phyloP scores from a whole-genome alignment of 208 protist genomes.

The Giardia duodenalis region DNA sequence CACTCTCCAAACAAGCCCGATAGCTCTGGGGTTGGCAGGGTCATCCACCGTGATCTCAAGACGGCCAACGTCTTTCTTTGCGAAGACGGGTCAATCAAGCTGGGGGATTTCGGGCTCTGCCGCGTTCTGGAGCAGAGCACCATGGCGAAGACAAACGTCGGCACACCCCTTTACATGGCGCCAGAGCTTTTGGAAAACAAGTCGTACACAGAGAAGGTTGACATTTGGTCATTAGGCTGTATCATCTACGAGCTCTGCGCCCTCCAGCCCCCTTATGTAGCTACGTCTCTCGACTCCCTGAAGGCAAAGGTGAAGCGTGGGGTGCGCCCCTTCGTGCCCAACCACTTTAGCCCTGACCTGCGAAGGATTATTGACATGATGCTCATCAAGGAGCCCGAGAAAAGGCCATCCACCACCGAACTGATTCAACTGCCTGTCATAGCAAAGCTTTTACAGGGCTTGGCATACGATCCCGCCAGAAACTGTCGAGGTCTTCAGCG shows the following conservation, averaged over 20 bases:
- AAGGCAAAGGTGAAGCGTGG: conserved; percentile 69
- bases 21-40: background rate
- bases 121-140: background rate
- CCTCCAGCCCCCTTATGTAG: conserved; percentile 17
- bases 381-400: conserved; percentile 43
- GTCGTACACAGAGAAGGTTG: conserved; percentile 66
- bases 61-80: conserved; percentile 45
- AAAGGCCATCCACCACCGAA: conserved; percentile 47
- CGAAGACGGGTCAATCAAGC: conserved; percentile 30
- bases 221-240: conserved; percentile 74
- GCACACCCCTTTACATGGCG: conserved; percentile 60
- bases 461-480: background rate
- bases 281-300: conserved; percentile 67
- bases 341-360: conserved; percentile 55
- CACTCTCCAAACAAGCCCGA: conserved; percentile 16
- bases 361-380: conserved; percentile 39
- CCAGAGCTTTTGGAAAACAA: conserved; percentile 72
- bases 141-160: conserved; percentile 30
- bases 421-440: conserved; percentile 46
- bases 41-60: conserved; percentile 47
- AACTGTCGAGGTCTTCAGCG: background rate
- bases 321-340: conserved; percentile 57
- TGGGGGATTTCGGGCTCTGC: conserved; percentile 49
- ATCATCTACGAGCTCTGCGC: conserved; percentile 7
- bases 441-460: background rate